Evolutionary conservation across 2,329 filamentous ascomycete species (phyloP).

Genomic region (Chrysosporium keratinophilum): DNA sequence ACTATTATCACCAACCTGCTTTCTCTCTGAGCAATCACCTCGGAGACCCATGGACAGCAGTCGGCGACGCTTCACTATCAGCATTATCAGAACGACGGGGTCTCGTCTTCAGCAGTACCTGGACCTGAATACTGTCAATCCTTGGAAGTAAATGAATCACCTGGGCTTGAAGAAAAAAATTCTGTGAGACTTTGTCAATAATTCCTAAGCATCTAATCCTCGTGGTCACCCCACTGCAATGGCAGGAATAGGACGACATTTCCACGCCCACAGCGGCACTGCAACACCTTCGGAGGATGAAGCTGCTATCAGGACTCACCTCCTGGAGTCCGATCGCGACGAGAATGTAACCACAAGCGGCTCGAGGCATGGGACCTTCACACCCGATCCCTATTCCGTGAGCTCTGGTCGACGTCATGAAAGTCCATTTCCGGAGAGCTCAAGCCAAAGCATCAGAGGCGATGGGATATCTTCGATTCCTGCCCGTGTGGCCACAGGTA

Average conservation of each 20-base stretch:
- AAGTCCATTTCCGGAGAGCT: constrained; percentile 17
- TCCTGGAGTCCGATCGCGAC: neutral
- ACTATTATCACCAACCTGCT: too few relatives aligned
- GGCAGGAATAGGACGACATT: neutral
- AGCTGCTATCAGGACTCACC: neutral
- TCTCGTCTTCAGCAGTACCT: too few relatives aligned
- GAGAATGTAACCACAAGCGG: neutral
- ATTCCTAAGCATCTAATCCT: neutral
- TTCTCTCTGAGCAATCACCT: too few relatives aligned
- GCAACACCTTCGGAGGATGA: neutral
- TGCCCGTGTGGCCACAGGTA: constrained; percentile 49
- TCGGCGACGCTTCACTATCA: neutral
- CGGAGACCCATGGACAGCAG: neutral
- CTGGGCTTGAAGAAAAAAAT: too few relatives aligned
- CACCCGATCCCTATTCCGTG: constrained; percentile 10
- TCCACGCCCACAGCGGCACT: neutral
- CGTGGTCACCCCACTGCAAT: neutral
- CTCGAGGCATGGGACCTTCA: constrained; percentile 9
- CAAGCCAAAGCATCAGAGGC: constrained; percentile 22
- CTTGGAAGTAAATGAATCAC: too few relatives aligned
- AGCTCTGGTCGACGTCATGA: constrained; percentile 23
- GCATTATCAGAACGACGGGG: too few relatives aligned
- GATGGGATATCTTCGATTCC: constrained; percentile 35
- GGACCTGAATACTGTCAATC: too few relatives aligned
- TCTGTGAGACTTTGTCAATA: neutral